phyloP scores from a whole-genome alignment of 495 filamentous ascomycete genomes.

The Thermochaetoides thermophila region DNA sequence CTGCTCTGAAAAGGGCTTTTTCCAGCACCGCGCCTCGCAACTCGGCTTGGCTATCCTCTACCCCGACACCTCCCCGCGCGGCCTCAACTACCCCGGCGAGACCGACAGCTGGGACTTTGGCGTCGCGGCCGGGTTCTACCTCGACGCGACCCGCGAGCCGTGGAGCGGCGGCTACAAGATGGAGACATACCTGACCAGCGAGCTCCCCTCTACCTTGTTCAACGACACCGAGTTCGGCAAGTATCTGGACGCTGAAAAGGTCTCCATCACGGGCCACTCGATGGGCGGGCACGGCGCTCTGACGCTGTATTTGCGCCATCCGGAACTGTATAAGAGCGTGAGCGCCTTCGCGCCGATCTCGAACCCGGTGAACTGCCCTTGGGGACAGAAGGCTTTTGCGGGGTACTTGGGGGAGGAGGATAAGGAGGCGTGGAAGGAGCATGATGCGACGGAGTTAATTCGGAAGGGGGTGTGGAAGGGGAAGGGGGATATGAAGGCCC shows the following conservation, averaged over 20 bases:
- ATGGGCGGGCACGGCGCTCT: slow-evolving; percentile 97
- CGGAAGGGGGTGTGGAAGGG: slow-evolving; percentile 43
- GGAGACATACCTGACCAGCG: slow-evolving; percentile 76
- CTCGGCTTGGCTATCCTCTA: slow-evolving; percentile 79
- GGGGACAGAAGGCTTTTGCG: slow-evolving; percentile 88
- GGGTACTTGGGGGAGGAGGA: slow-evolving; percentile 69
- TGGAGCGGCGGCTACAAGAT: slow-evolving; percentile 71
- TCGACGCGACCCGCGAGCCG: slow-evolving; percentile 68
- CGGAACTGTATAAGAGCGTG: slow-evolving; percentile 73
- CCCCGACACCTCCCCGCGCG: slow-evolving; percentile 87
- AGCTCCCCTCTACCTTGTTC: slow-evolving; percentile 69
- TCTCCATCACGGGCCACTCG: slow-evolving; percentile 79
- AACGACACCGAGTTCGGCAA: slow-evolving; percentile 34
- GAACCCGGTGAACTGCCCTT: slow-evolving; percentile 74
- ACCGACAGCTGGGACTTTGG: slow-evolving; percentile 85
- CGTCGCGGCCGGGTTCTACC: slow-evolving; percentile 81
- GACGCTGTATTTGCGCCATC: slow-evolving; percentile 80
- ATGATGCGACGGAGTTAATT: slow-evolving; percentile 87
- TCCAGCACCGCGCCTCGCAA: slow-evolving; percentile 65
- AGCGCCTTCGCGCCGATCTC: slow-evolving; percentile 85
- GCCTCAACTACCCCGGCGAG: slow-evolving; percentile 63
- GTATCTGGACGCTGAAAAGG: slow-evolving; percentile 43
- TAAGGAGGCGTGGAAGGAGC: slow-evolving; percentile 61
- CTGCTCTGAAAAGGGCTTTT: slow-evolving; percentile 91
- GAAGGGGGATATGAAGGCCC: slow-evolving; percentile 44